Percentiles rank a stretch among this genome's conserved stretches.
These are phyloP conservation scores for Elongisporangium undulatum DNA, from an alignment of 352 stramenopile genomes.

Conservation along the genomic window DNA sequence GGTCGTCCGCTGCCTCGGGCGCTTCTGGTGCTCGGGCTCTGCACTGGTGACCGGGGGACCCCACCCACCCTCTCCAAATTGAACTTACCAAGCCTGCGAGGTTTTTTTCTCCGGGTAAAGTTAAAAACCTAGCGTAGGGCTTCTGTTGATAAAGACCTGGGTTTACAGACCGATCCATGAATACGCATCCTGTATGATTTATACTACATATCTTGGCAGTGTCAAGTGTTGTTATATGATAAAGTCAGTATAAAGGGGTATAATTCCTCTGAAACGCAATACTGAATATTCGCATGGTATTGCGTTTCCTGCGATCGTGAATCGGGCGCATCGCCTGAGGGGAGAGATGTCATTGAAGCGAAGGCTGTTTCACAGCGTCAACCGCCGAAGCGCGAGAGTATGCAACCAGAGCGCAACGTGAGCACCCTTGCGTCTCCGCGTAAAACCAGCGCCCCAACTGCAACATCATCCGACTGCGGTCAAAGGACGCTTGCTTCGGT, in stretches of 20 bases:
- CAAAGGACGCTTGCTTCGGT: not conserved
- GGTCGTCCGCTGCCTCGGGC: not conserved
- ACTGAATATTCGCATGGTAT: not conserved
- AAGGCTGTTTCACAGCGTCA: not conserved
- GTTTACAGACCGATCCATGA: not conserved
- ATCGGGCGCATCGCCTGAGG: not conserved
- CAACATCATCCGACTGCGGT: not conserved
- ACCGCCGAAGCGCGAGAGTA: not conserved
- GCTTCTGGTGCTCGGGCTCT: not conserved
- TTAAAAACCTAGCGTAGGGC: not conserved
- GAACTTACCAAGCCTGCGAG: not conserved
- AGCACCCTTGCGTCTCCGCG: not conserved
- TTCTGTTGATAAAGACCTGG: not conserved
- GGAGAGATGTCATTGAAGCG: not conserved
- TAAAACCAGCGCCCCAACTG: not conserved
- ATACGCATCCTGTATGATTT: not conserved
- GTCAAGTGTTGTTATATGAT: not conserved
- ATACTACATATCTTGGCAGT: not conserved
- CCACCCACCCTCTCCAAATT: not conserved
- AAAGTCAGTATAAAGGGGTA: not conserved
- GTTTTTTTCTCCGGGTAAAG: not conserved
- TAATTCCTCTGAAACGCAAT: not conserved
- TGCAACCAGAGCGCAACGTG: not conserved
- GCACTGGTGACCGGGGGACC: not conserved
- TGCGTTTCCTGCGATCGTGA: not conserved